phyloP scores from a whole-genome alignment of 192 early-diverging fungal species.

The Coemansia biformis region DNA sequence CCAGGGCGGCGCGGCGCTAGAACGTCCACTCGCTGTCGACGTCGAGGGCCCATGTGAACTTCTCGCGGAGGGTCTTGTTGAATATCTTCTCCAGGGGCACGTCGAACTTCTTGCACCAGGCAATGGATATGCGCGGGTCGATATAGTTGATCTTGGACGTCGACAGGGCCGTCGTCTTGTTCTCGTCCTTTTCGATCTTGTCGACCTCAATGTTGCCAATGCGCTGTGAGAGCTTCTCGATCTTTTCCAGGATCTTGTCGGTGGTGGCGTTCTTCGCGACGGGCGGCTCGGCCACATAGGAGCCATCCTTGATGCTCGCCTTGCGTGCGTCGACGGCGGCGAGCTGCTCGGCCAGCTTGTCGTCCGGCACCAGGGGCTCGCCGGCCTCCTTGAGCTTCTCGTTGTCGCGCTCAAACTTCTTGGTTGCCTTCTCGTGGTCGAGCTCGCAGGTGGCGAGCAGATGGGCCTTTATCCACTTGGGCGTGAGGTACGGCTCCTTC shows the following conservation, averaged over 20 bases:
- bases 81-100: constrained; percentile 94
- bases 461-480: constrained; percentile 69
- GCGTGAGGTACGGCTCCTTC: constrained; percentile 70
- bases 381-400: constrained; percentile 66
- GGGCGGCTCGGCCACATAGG: constrained; percentile 25
- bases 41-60: constrained; percentile 94
- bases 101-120: constrained; percentile 85
- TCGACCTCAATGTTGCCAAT: constrained; percentile 70
- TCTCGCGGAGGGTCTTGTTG: constrained; percentile 80
- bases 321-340: constrained; percentile 39
- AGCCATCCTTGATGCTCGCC: constrained; percentile 38
- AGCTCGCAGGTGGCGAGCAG: constrained; percentile 58
- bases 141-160: constrained; percentile 99
- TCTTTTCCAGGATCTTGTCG: constrained; percentile 70
- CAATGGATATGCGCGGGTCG: constrained; percentile 90
- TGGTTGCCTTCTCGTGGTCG: constrained; percentile 64
- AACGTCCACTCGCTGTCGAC: constrained; percentile 64
- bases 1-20: too few species aligned
- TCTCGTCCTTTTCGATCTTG: constrained; percentile 92
- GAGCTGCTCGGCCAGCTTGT: constrained; percentile 52
- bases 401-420: constrained; percentile 74
- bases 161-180: constrained; percentile 90
- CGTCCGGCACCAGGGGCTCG: constrained; percentile 51
- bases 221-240: constrained; percentile 63
- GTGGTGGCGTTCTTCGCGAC: constrained; percentile 42